phyloP scores from a whole-genome alignment of 164 flowering plant genomes.

The grape (Vitis vinifera) region ASM3070453v1 NC_081808.1:21683501-21684000 shows the following conservation, averaged over 20 bases:
- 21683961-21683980: not conserved
- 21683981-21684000: too few species aligned
- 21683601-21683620: constrained; percentile 19
- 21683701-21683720: constrained; percentile 93
- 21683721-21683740: constrained; percentile 86
- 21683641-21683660: constrained; percentile 65
- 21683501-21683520: constrained; percentile 3
- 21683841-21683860: constrained; percentile 21
- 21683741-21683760: constrained; percentile 83
- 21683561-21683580: constrained; percentile 15
- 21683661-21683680: constrained; percentile 86
- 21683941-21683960: too few species aligned
- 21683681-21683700: constrained; percentile 91
- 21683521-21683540: constrained; percentile 14
- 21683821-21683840: constrained; percentile 16
- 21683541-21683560: constrained; percentile 10
- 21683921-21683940: not conserved
- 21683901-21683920: constrained; percentile 27
- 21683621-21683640: constrained; percentile 22
- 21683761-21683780: constrained; percentile 88
- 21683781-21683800: constrained; percentile 31
- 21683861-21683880: constrained; percentile 58
- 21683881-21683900: constrained; percentile 98
- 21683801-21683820: constrained; percentile 22
- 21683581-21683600: constrained; percentile 9